Percentiles rank a stretch among this genome's conserved stretches.
Evolutionary conservation across 257 asterid genomes (phyloP).

Genomic region (Solanum sitiens): DNA sequence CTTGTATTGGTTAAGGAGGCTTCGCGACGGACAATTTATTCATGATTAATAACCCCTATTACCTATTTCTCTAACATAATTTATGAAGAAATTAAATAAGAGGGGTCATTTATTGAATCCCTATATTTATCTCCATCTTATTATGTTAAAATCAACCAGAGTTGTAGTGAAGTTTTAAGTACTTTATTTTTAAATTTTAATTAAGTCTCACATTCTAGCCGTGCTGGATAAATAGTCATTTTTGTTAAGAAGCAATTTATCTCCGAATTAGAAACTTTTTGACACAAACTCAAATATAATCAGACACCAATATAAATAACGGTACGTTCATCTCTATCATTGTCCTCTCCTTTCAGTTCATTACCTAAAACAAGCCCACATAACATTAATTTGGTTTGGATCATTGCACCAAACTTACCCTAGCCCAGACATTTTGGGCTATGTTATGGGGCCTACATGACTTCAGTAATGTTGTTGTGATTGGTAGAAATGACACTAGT

Average conservation of each 20-base stretch:
- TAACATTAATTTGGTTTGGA: neutral
- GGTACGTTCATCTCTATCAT: neutral
- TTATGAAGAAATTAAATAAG: neutral
- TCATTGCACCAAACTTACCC: neutral
- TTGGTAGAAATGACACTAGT: neutral
- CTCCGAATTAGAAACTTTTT: neutral
- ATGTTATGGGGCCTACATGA: neutral
- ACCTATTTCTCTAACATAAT: neutral
- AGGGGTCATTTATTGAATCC: neutral
- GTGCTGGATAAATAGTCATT: fast-evolving
- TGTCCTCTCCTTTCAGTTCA: neutral
- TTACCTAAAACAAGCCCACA: neutral
- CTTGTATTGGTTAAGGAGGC: neutral
- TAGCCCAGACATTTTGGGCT: neutral
- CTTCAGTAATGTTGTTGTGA: neutral
- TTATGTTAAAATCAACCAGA: neutral
- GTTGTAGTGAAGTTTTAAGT: neutral
- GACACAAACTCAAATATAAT: fast-evolving
- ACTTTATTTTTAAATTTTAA: neutral
- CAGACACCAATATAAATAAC: neutral
- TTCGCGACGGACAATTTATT: neutral
- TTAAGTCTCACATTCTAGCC: neutral
- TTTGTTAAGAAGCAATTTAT: neutral
- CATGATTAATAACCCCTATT: neutral
- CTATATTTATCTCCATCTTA: neutral